Conservation (phyloP, 202 grass and related monocot genomes). For the Panicum hallii region DNA sequence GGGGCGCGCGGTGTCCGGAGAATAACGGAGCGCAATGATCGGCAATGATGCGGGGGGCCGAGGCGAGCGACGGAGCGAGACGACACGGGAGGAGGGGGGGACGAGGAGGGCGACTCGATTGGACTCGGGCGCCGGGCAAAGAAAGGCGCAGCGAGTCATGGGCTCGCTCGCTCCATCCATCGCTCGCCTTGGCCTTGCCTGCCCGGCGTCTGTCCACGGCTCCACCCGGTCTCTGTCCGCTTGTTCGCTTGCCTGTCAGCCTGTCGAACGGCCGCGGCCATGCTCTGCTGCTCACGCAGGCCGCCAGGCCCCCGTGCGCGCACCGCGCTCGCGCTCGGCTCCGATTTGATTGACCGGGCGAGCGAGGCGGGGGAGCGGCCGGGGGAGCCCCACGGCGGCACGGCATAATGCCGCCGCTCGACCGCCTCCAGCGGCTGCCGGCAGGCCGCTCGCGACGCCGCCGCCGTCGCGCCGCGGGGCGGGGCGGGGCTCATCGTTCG, state of each 20-base stretch:
- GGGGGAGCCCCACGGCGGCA: not conserved
- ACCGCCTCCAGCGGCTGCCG: not conserved
- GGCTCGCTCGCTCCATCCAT: not conserved
- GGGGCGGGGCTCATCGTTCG: too few species aligned
- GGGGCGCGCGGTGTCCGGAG: not conserved
- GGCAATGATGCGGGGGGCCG: conserved; percentile 31
- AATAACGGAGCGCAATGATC: conserved; percentile 21
- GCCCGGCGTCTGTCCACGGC: not conserved
- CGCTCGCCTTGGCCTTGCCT: too few species aligned
- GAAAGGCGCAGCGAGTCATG: conserved; percentile 28
- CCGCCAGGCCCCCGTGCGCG: not conserved
- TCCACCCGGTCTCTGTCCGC: not conserved
- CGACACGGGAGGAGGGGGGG: not conserved
- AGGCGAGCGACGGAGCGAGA: not conserved
- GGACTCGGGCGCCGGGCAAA: conserved; percentile 32
- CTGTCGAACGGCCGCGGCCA: not conserved
- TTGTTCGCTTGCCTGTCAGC: not conserved
- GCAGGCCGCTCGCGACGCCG: not conserved
- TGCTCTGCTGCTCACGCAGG: not conserved
- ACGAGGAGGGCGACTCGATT: conserved; percentile 19
- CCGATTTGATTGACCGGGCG: not conserved
- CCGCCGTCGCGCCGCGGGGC: not conserved
- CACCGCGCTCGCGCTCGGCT: not conserved
- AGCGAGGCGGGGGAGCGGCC: not conserved
- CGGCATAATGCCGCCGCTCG: conserved; percentile 36